phyloP scores from a whole-genome alignment of 352 stramenopile species.

The Thalassiosira delicatula region DNA sequence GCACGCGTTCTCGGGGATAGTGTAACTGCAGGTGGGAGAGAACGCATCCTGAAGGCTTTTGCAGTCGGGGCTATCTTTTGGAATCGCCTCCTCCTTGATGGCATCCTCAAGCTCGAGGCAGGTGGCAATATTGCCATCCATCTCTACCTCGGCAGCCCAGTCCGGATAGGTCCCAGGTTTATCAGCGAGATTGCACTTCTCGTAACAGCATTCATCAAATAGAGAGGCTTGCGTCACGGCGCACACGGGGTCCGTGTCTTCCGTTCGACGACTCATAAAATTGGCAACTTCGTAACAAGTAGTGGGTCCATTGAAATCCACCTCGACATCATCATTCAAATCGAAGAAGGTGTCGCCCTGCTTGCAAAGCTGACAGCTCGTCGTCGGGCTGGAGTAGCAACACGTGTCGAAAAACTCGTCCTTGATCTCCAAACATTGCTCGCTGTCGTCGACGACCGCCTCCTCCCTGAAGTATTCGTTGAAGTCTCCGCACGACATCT shows the following conservation, averaged over 20 bases:
- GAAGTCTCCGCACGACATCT: conserved; percentile 67
- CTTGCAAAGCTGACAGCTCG: conserved; percentile 68
- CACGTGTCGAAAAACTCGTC: conserved; percentile 53
- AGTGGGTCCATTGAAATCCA: conserved; percentile 69
- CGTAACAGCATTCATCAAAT: conserved; percentile 66
- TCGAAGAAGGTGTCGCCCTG: conserved; percentile 60
- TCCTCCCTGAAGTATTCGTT: conserved; percentile 65
- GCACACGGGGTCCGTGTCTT: conserved; percentile 59
- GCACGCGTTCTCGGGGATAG: conserved; percentile 59
- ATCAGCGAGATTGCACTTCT: conserved; percentile 59
- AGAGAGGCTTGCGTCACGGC: conserved; percentile 56
- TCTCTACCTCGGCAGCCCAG: conserved; percentile 61
- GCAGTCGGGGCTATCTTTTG: conserved; percentile 59
- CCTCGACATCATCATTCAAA: conserved; percentile 64
- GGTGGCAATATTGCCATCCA: conserved; percentile 62
- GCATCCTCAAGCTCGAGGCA: conserved; percentile 65
- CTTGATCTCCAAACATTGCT: conserved; percentile 50
- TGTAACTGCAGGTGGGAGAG: conserved; percentile 62
- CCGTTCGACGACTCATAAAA: conserved; percentile 60
- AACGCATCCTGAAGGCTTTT: conserved; percentile 58
- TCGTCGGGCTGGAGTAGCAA: conserved; percentile 65
- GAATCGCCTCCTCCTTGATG: conserved; percentile 62
- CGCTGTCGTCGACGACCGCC: conserved; percentile 45
- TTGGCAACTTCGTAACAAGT: conserved; percentile 64
- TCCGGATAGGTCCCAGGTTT: conserved; percentile 55